Conservation (phyloP, 345 rosid genomes). For the Kernera saxatilis region DNA sequence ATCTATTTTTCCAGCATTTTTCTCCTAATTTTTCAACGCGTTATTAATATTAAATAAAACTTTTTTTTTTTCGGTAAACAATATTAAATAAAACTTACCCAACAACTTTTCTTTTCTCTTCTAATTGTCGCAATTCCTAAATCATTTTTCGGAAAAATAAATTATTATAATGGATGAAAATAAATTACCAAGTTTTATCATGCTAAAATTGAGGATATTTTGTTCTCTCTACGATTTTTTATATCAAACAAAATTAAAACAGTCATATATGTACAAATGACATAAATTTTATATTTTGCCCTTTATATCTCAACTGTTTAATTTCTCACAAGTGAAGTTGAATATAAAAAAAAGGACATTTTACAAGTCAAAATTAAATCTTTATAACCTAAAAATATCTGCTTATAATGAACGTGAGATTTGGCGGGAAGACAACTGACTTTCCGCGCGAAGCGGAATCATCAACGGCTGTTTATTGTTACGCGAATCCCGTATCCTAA, state of each 20-base stretch:
- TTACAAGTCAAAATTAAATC: neutral
- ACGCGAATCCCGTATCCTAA: neutral
- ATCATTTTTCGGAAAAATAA: no score
- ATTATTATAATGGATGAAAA: neutral
- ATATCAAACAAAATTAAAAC: neutral
- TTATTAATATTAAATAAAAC: neutral
- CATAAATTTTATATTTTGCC: neutral
- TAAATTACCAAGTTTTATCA: neutral
- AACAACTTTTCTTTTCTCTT: neutral
- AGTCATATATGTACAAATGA: neutral
- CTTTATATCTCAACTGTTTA: neutral
- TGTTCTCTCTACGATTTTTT: no score
- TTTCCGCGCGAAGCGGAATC: slow-evolving; percentile 19
- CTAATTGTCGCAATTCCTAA: neutral
- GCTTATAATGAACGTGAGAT: slow-evolving; percentile 2
- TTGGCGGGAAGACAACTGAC: slow-evolving; percentile 10
- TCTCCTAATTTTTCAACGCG: neutral
- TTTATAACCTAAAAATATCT: neutral
- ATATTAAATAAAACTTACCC: neutral
- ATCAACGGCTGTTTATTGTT: slow-evolving; percentile 9
- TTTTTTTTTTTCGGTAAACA: neutral
- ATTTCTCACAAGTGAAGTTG: neutral
- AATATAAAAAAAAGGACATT: neutral
- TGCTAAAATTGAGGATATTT: no score
- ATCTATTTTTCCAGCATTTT: neutral